Base-by-base conservation (phyloP, 2,329 filamentous ascomycete species). In the Aureobasidium sp. region DNA sequence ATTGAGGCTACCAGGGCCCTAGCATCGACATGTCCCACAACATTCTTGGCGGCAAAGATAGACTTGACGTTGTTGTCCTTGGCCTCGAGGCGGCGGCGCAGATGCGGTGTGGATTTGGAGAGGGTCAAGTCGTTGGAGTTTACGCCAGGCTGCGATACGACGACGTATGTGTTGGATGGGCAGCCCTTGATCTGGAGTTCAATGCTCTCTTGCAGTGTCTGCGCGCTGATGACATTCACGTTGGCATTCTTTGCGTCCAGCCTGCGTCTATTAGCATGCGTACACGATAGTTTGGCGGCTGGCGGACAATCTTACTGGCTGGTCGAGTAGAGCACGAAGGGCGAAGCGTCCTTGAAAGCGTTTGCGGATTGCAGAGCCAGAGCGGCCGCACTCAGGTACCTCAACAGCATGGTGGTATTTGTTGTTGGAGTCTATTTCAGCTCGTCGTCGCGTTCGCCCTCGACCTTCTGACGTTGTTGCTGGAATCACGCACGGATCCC, bases 261-360 rank as follows among this genome's bases (percentile, higher is more conserved):
- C 49, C 66, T 67, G 29, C 33, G 53, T 60, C 54, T 54, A 62
- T 52, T 64, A 68, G 33, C 67, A 50, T 64, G 63, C 42, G 22
- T 61, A 52, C 63, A 62, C 15, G 48, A 24, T n/a, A 14, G 50
- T 9, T 40, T 62, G 53, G 6, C 29, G 29, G 40, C 29, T 24
- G 45, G 17, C n/a, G 33, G 44, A 24, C 45, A 15, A 42, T 59
- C 87, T 70, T 86, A 96, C 92, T 86, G 79, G 65, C 88, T 83
- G 49, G 88, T 93, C 35, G 93, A 97, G 74, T 95, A 87, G 67
- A 97, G 78, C 72, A 96, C 83, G 75, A 96, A 94, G 19, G 94
- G 93, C 60, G 90, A 92, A 2, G 92, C 91, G 75, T 96, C 88
- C 65, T 84, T 85, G 74, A 96, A 94, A 29, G 90, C 92, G 64